Percentiles rank a stretch among this genome's conserved stretches.
Evolutionary conservation across 2,329 filamentous ascomycete species (phyloP).

Genomic region (Knoxdaviesia capensis): DNA sequence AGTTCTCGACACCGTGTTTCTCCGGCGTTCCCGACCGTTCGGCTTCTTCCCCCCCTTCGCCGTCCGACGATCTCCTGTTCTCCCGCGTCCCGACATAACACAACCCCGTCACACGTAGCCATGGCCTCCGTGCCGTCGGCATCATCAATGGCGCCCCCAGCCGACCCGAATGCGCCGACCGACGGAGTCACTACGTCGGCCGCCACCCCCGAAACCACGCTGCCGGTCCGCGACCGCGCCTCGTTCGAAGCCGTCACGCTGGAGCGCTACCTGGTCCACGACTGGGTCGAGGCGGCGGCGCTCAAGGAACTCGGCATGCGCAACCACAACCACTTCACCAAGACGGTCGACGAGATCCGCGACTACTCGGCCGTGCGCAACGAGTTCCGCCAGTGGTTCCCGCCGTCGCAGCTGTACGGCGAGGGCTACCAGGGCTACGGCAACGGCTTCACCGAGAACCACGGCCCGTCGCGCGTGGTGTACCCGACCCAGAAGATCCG

Average conservation of each 20-base stretch:
- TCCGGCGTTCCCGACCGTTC: no score
- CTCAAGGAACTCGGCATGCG: conserved; percentile 29
- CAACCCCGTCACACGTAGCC: conserved; percentile 5
- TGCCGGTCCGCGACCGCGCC: conserved; percentile 32
- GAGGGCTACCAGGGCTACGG: conserved; percentile 76
- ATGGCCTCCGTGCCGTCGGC: conserved; percentile 25
- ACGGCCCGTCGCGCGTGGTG: conserved; percentile 47
- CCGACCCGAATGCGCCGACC: conserved; percentile 11
- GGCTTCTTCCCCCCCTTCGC: no score
- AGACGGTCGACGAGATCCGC: conserved; percentile 46
- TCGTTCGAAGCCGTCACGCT: conserved; percentile 31
- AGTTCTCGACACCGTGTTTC: no score
- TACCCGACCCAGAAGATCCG: conserved; percentile 64
- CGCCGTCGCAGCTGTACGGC: conserved; percentile 38
- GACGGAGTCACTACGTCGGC: conserved; percentile 13
- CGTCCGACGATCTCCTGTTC: no score
- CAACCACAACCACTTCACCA: conserved; percentile 34
- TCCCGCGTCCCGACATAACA: no score
- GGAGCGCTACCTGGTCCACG: conserved; percentile 31
- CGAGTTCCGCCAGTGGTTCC: conserved; percentile 34
- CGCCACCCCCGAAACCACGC: conserved; percentile 8
- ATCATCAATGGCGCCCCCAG: conserved; percentile 9
- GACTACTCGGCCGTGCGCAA: conserved; percentile 45
- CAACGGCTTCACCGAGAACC: conserved; percentile 62
- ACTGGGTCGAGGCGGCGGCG: conserved; percentile 31